A percentile compares a stretch with the other conserved stretches of the same genome.
These are phyloP conservation scores for Vitis riparia DNA, from an alignment of 164 flowering plant genomes.

Conservation along the genomic window DNA sequence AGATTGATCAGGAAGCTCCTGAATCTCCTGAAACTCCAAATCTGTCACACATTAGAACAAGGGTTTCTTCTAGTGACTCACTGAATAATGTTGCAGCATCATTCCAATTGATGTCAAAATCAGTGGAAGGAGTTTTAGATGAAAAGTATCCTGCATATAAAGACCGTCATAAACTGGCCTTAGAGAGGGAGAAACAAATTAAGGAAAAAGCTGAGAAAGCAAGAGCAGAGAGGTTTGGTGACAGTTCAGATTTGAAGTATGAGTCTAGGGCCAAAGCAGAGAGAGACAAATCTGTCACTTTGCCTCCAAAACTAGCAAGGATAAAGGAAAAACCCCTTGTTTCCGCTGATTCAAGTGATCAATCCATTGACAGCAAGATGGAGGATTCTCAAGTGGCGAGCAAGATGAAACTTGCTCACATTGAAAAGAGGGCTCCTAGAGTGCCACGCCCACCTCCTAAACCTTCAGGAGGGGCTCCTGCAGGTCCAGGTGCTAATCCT, in stretches of 20 bases:
- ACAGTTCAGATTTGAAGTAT: slow-evolving; percentile 28
- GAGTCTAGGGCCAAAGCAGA: slow-evolving; percentile 32
- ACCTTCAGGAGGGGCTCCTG: slow-evolving; percentile 44
- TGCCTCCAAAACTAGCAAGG: slow-evolving; percentile 78
- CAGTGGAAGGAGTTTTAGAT: slow-evolving; percentile 79
- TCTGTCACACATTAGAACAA: slow-evolving; percentile 44
- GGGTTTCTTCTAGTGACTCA: slow-evolving; percentile 57
- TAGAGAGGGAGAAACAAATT: slow-evolving; percentile 84
- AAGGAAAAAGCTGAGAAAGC: slow-evolving; percentile 88
- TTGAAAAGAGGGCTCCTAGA: slow-evolving; percentile 86
- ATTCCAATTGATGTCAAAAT: slow-evolving; percentile 88
- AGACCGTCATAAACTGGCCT: slow-evolving; percentile 86
- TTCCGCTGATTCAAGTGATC: slow-evolving; percentile 42
- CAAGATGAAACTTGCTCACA: slow-evolving; percentile 67
- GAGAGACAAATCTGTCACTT: slow-evolving; percentile 29
- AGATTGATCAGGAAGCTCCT: slow-evolving; percentile 43
- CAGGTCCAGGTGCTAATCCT: slow-evolving; percentile 29
- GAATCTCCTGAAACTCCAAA: slow-evolving; percentile 62
- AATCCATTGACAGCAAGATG: slow-evolving; percentile 41
- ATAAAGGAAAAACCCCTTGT: slow-evolving; percentile 64
- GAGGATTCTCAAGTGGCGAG: slow-evolving; percentile 54
- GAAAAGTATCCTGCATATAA: slow-evolving; percentile 94
- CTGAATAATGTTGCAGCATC: slow-evolving; percentile 68
- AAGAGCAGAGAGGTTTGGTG: slow-evolving; percentile 75
- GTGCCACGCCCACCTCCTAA: slow-evolving; percentile 88